Evolutionary conservation across 352 stramenopile species (phyloP).

Genomic region (Phytopythium litorale): DNA sequence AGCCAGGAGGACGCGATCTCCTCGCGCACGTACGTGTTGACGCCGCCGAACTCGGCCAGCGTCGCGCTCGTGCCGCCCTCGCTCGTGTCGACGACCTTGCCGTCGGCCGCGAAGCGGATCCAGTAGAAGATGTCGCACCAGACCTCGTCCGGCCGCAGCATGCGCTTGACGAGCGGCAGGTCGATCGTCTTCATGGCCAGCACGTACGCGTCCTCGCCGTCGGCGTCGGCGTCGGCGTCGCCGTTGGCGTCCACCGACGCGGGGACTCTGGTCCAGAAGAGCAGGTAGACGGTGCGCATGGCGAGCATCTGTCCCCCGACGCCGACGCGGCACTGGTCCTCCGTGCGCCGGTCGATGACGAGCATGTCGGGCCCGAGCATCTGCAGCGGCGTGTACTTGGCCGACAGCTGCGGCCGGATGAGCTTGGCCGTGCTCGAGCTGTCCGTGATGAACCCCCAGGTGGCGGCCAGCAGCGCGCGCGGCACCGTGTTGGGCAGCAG

Average conservation of each 20-base stretch:
- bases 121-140: slow-evolving; percentile 74
- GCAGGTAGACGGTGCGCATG: slow-evolving; percentile 49
- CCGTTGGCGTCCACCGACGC: slow-evolving; percentile 7
- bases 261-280: slow-evolving; percentile 20
- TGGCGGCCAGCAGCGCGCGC: slow-evolving; percentile 19
- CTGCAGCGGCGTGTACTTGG: slow-evolving; percentile 38
- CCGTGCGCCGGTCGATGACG: slow-evolving; percentile 46
- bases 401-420: slow-evolving; percentile 31
- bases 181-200: slow-evolving; percentile 65
- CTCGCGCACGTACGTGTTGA: slow-evolving; percentile 48
- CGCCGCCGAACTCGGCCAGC: slow-evolving; percentile 38
- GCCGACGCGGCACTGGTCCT: slow-evolving; percentile 19
- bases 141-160: slow-evolving; percentile 34
- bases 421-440: slow-evolving; percentile 22
- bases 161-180: slow-evolving; percentile 35
- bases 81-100: background rate
- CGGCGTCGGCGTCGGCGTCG: slow-evolving; percentile 10
- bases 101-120: slow-evolving; percentile 34
- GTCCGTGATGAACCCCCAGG: slow-evolving; percentile 44
- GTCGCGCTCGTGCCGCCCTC: slow-evolving; percentile 7
- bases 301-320: slow-evolving; percentile 19
- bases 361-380: slow-evolving; percentile 35
- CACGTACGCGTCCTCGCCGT: slow-evolving; percentile 16
- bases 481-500: slow-evolving; percentile 22
- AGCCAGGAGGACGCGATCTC: slow-evolving; percentile 44